These are phyloP conservation scores for Hemileccinum impolitum DNA, from an alignment of 768 basidiomycete species.

Conservation along the genomic window DNA sequence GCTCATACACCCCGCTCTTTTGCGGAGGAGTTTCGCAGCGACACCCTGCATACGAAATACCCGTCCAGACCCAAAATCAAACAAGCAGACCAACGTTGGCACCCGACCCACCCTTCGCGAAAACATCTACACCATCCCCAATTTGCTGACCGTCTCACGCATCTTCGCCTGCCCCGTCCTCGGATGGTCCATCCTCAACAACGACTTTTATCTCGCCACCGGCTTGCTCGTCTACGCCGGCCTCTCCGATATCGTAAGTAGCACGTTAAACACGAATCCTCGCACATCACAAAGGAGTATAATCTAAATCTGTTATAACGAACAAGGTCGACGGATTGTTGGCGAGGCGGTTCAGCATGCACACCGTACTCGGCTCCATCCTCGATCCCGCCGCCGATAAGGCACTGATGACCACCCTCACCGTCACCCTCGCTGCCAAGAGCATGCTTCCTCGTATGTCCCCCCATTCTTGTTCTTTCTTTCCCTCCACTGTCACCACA, in stretches of 20 bases:
- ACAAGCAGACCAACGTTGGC: neutral
- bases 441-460: constrained; percentile 77
- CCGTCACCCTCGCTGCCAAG: constrained; percentile 79
- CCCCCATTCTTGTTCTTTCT: neutral
- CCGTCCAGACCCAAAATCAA: constrained; percentile 1
- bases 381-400: constrained; percentile 98
- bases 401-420: constrained; percentile 89
- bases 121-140: constrained; percentile 94
- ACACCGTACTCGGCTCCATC: constrained; percentile 90
- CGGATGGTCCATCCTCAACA: constrained; percentile 85
- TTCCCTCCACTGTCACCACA: neutral
- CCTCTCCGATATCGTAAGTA: constrained; percentile 82
- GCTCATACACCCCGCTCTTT: neutral
- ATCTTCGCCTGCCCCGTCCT: constrained; percentile 87
- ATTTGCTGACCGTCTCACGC: constrained; percentile 82
- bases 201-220: constrained; percentile 78
- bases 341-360: constrained; percentile 83
- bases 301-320: no score
- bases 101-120: constrained; percentile 48
- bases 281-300: no score
- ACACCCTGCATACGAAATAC: constrained; percentile 11
- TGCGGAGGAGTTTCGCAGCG: constrained; percentile 11
- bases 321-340: constrained; percentile 85
- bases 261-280: no score
- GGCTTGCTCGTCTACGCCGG: constrained; percentile 86